phyloP scores from a whole-genome alignment of 2,329 filamentous ascomycete species.

The Colletotrichum sp. region DNA sequence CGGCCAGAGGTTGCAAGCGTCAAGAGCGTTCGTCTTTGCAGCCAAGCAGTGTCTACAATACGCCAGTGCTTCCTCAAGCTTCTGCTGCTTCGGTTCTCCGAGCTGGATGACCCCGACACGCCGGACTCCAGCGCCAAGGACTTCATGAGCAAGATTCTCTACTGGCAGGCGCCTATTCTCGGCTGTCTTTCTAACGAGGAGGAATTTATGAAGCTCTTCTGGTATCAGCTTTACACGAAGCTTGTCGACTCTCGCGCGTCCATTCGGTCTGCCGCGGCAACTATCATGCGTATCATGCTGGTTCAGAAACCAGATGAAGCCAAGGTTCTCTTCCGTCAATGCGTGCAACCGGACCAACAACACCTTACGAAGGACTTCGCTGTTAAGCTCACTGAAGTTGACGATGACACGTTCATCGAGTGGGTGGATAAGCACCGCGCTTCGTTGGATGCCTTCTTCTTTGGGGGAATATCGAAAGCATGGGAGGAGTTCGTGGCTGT shows the following conservation, averaged over 20 bases:
- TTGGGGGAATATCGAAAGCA: constrained; percentile 76
- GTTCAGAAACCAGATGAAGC: constrained; percentile 92
- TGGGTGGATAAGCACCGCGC: constrained; percentile 87
- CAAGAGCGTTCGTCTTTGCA: constrained; percentile 92
- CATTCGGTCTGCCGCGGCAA: constrained; percentile 78
- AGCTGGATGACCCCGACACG: constrained; percentile 72
- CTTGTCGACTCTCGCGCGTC: constrained; percentile 72
- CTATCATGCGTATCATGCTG: constrained; percentile 88
- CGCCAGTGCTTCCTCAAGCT: constrained; percentile 80
- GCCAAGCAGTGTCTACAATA: constrained; percentile 78
- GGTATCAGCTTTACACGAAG: constrained; percentile 92
- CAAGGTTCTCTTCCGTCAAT: constrained; percentile 73
- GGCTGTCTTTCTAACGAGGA: constrained; percentile 78
- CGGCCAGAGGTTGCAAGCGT: constrained; percentile 79
- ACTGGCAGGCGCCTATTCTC: constrained; percentile 94
- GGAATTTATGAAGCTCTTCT: constrained; percentile 84
- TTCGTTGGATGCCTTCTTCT: constrained; percentile 82
- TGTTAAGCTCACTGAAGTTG: constrained; percentile 82
- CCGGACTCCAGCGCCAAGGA: constrained; percentile 67
- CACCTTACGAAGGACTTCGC: constrained; percentile 79
- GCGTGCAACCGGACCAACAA: constrained; percentile 72
- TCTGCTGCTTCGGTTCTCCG: constrained; percentile 81
- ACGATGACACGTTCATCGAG: constrained; percentile 84
- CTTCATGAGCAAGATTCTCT: constrained; percentile 85
- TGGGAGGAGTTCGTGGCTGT: constrained; percentile 89